Percentiles rank a stretch among this genome's conserved stretches.
Conservation (phyloP, 2,329 filamentous ascomycete species). For the Penicillium sp. region DNA sequence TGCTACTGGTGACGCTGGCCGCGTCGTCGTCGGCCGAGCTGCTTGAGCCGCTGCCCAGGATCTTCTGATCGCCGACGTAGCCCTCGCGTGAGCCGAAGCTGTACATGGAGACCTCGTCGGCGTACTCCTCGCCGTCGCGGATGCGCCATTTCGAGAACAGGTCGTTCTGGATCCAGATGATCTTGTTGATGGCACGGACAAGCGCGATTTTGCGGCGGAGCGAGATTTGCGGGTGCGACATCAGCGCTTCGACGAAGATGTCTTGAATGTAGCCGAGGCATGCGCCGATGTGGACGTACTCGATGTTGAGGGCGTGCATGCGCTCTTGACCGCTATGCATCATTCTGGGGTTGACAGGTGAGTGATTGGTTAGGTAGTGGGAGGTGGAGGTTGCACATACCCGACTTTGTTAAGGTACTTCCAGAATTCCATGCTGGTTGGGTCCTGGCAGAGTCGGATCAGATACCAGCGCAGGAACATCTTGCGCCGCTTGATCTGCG, state of each 20-base stretch:
- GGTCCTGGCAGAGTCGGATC: conserved; percentile 70
- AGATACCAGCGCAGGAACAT: conserved; percentile 75
- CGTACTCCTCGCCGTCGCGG: conserved; percentile 62
- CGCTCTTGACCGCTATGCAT: conserved; percentile 79
- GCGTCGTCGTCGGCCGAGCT: conserved; percentile 33
- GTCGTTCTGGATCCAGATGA: conserved; percentile 87
- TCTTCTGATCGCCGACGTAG: conserved; percentile 61
- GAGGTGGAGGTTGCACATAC: conserved; percentile 41
- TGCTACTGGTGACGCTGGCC: conserved; percentile 27
- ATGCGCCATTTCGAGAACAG: conserved; percentile 81
- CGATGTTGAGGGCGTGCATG: conserved; percentile 69
- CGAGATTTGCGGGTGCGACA: conserved; percentile 65
- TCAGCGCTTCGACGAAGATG: conserved; percentile 70
- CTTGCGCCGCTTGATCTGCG: conserved; percentile 73
- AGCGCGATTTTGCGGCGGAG: conserved; percentile 68
- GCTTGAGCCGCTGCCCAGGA: conserved; percentile 40
- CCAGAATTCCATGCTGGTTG: conserved; percentile 74
- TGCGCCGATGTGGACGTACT: conserved; percentile 74
- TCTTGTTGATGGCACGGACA: conserved; percentile 72
- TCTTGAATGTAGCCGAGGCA: conserved; percentile 74
- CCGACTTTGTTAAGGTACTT: conserved; percentile 81
- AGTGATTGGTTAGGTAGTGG: not conserved
- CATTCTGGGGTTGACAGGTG: conserved; percentile 47
- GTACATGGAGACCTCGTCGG: conserved; percentile 42
- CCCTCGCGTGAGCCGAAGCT: conserved; percentile 59